Evolutionary conservation across 805 yeast species (phyloP).

Genomic region (Cyberlindnera maclurae): DNA sequence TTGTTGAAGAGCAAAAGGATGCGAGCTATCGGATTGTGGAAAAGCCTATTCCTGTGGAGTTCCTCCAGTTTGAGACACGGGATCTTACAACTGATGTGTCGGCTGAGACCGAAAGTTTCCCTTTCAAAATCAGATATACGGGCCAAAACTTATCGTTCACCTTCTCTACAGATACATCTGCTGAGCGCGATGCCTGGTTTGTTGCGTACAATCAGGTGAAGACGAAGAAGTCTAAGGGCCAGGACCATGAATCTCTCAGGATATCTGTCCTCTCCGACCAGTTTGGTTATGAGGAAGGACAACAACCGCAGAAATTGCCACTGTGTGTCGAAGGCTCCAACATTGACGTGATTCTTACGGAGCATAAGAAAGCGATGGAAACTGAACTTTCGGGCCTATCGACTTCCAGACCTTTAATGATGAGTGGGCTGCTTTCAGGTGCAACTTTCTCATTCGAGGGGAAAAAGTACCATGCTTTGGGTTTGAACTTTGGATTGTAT

Average conservation of each 20-base stretch:
- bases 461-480: constrained; percentile 44
- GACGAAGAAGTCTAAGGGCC: constrained; percentile 30
- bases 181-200: constrained; percentile 56
- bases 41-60: constrained; percentile 55
- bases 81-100: constrained; percentile 17
- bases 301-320: constrained; percentile 44
- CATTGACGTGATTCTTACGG: constrained; percentile 34
- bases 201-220: constrained; percentile 42
- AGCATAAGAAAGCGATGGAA: constrained; percentile 25
- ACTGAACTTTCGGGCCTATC: constrained; percentile 21
- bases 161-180: constrained; percentile 37
- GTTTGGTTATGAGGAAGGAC: constrained; percentile 58
- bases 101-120: constrained; percentile 15
- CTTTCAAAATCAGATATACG: constrained; percentile 50
- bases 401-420: constrained; percentile 25
- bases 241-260: constrained; percentile 45
- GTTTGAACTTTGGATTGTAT: constrained; percentile 58
- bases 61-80: constrained; percentile 44
- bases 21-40: constrained; percentile 39
- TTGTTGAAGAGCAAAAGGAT: constrained; percentile 49
- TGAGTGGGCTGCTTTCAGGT: constrained; percentile 37
- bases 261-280: constrained; percentile 48
- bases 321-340: constrained; percentile 46
- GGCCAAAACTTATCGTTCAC: constrained; percentile 50
- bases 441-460: constrained; percentile 39